Evolutionary conservation across 495 filamentous ascomycete genomes (phyloP).

Genomic region (Bombardia bombarda): DNA sequence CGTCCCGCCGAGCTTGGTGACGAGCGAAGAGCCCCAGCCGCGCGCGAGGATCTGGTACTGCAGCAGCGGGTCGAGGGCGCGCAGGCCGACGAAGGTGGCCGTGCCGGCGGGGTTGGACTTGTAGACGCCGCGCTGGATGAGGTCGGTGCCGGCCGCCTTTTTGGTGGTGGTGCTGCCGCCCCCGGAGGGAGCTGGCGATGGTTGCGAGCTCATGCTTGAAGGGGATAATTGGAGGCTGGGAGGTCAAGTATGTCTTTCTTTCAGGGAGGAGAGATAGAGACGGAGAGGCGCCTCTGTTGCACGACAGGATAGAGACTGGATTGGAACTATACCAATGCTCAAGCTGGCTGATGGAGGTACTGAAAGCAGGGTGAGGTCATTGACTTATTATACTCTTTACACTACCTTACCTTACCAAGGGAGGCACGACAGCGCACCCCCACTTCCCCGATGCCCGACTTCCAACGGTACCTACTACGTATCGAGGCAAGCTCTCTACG

Average conservation of each 20-base stretch:
- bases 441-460: too few species aligned
- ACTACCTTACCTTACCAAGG: too few species aligned
- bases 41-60: slow-evolving; percentile 44
- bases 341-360: not conserved
- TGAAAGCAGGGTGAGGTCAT: not conserved
- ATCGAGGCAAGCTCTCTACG: too few species aligned
- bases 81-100: slow-evolving; percentile 48
- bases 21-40: slow-evolving; percentile 16
- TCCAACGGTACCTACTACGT: too few species aligned
- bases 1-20: slow-evolving; percentile 10
- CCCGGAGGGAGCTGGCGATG: not conserved
- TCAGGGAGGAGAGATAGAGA: too few species aligned
- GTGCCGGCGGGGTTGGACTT: slow-evolving; percentile 39
- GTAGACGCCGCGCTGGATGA: slow-evolving; percentile 30
- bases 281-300: too few species aligned
- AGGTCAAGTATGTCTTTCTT: not conserved
- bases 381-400: not conserved
- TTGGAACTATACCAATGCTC: not conserved
- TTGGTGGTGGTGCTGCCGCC: not conserved
- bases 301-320: not conserved
- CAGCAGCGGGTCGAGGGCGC: slow-evolving; percentile 46
- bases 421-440: too few species aligned
- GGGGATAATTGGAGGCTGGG: not conserved
- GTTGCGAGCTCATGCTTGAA: not conserved
- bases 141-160: slow-evolving; percentile 6